These are phyloP conservation scores for Hypsizygus marmoreus DNA, from an alignment of 768 basidiomycete genomes.

Conservation along the genomic window DNA sequence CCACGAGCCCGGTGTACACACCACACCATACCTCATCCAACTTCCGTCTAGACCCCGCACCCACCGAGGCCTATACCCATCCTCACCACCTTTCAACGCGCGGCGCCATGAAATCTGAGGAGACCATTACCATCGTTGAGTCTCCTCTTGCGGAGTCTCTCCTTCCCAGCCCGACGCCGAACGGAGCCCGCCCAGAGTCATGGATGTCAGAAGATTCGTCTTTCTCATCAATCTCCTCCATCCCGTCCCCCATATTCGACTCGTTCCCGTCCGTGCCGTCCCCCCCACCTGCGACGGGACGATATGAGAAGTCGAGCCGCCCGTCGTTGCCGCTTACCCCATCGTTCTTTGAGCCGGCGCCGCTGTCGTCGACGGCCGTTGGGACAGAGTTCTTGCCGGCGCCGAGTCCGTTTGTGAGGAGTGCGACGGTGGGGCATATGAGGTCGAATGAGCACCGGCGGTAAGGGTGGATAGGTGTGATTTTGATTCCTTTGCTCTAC, in stretches of 20 bases:
- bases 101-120: conserved; percentile 17
- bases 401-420: conserved; percentile 10
- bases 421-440: conserved; percentile 8
- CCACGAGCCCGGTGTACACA: conserved; percentile 20
- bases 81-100: conserved; percentile 12
- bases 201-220: conserved; percentile 48
- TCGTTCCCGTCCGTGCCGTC: conserved; percentile 75
- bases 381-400: conserved; percentile 18
- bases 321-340: conserved; percentile 15
- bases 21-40: conserved; percentile 3
- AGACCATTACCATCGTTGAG: conserved; percentile 12
- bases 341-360: conserved; percentile 22
- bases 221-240: conserved; percentile 39
- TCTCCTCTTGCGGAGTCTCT: conserved; percentile 3
- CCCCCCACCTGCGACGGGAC: conserved; percentile 19
- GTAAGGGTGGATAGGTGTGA: background rate
- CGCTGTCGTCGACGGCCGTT: conserved; percentile 14
- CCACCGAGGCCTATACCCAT: conserved; percentile 2
- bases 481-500: background rate
- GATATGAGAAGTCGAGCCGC: conserved; percentile 8
- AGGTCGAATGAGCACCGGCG: conserved; percentile 3
- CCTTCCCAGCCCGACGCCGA: conserved; percentile 18
- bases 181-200: conserved; percentile 38
- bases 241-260: conserved; percentile 55
- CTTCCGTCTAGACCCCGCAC: conserved; percentile 14